These are phyloP conservation scores for Diospyros lotus DNA, from an alignment of 148 eudicot species.

Conservation along the genomic window DNA sequence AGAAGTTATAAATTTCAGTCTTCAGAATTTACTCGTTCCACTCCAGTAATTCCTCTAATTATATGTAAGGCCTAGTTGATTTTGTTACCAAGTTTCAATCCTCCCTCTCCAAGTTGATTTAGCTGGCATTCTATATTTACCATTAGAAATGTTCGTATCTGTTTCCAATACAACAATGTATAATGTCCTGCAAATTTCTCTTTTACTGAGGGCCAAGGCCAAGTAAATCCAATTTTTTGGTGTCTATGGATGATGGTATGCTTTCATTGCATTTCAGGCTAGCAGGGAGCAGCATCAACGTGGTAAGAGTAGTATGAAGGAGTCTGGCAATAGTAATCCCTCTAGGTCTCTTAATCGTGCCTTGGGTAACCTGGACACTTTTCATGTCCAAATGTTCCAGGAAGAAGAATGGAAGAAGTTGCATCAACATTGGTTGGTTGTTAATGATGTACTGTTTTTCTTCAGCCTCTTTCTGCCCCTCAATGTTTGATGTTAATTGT, in stretches of 20 bases:
- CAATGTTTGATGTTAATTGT: conserved; percentile 11
- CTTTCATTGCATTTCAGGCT: conserved; percentile 49
- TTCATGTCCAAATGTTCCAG: conserved; percentile 73
- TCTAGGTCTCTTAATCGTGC: conserved; percentile 73
- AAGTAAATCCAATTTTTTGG: too few relatives aligned
- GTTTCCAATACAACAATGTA: neutral
- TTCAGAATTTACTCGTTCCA: neutral
- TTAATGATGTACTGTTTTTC: neutral
- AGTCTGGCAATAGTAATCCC: conserved; percentile 68
- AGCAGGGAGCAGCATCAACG: conserved; percentile 87
- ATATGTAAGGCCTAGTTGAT: neutral
- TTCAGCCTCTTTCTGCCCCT: conserved; percentile 1
- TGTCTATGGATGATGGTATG: conserved; percentile 3
- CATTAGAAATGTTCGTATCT: neutral
- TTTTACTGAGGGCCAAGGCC: neutral
- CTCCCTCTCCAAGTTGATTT: neutral
- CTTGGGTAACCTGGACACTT: conserved; percentile 62
- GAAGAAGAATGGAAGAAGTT: conserved; percentile 81
- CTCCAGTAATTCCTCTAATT: neutral
- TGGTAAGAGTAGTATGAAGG: conserved; percentile 78
- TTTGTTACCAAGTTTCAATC: neutral
- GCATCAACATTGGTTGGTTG: conserved; percentile 71
- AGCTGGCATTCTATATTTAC: neutral
- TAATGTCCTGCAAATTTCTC: neutral
- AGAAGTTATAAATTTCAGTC: neutral